Evolutionary conservation across 345 rosid genomes (phyloP), one percentile per base, ranked within the genome.

Genomic region (Rhodamnia rubescens): DNA sequence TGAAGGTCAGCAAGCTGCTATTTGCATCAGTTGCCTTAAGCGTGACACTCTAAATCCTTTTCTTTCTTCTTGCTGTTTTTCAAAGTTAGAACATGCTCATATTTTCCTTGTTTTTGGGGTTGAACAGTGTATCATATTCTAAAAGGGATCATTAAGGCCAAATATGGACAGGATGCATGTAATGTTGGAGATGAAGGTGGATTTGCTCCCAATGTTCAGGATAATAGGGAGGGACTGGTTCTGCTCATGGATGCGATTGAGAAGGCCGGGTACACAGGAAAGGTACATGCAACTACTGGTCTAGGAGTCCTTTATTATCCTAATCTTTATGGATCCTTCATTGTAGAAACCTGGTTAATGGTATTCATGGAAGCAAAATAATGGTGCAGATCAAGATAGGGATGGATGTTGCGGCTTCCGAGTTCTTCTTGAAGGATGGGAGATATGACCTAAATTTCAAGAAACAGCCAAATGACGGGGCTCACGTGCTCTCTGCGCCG

Each of bases 121-220:
- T 16, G 74, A 86, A 16, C 93, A 97, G 99, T 96, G 85, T 97
- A 97, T 91, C 99, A 97, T 89, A 92, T 83, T 47, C 88, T 96
- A 84, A 96, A 96, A 92, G 97, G 97, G 83, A 96, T 96, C 85
- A 96, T 96, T 89, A 95, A 94, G 91, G 88, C 89, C 40, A 97
- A 96, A 90, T 97, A 97, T 74, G 99, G 99, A 74, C 99, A 96
- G 87, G 99, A 96, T 92, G 99, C 99, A 85, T 97, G 99, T 94
- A 97, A 96, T 90, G 99, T 97, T 20, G 99, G 99, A 82, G 99
- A 96, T 85, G 99, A 97, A 91, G 99, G 99, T 22, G 99, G 98
- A 13, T 97, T 97, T 91, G 99, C 99, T 86, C 99, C 99, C 4
- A 97, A 93, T 89, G 99, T 97, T 81, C 98, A 96, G 93, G 99